Evolutionary conservation across 768 basidiomycete genomes (phyloP).

Genomic region (Suillus bovinus): DNA sequence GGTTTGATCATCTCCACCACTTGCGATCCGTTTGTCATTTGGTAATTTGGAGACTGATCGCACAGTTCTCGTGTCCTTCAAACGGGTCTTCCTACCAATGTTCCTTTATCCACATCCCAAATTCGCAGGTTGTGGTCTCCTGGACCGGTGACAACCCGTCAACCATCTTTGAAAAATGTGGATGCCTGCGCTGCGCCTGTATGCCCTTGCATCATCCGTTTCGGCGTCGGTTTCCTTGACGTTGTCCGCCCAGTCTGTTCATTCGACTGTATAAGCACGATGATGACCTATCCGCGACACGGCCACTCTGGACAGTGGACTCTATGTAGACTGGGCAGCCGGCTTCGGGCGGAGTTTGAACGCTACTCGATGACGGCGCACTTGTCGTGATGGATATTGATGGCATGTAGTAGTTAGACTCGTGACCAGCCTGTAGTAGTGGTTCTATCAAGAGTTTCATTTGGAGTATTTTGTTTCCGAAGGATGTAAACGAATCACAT

Average conservation of each 20-base stretch:
- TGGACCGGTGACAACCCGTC: background rate
- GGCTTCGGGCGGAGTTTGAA: no score
- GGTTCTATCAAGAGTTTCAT: no score
- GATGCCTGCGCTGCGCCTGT: background rate
- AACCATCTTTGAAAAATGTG: background rate
- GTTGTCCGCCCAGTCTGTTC: background rate
- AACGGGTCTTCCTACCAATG: background rate
- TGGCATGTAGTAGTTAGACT: no score
- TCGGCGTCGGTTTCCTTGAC: background rate
- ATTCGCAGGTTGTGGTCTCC: background rate
- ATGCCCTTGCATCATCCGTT: background rate
- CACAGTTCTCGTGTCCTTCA: constrained; percentile 3
- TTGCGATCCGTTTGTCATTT: constrained; percentile 13
- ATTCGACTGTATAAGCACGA: no score
- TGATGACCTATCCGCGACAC: no score
- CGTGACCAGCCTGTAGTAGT: no score
- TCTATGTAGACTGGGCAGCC: no score
- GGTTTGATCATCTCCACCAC: constrained; percentile 11
- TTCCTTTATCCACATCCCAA: background rate
- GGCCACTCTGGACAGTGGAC: no score
- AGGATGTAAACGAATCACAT: no score
- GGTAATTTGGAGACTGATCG: constrained; percentile 15
- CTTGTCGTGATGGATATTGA: no score
- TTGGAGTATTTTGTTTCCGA: no score
- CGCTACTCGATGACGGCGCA: no score